Percentiles rank a stretch among this genome's conserved stretches.
phyloP scores from a whole-genome alignment of 306 rosid species.

The Gynostemma pentaphyllum region DNA sequence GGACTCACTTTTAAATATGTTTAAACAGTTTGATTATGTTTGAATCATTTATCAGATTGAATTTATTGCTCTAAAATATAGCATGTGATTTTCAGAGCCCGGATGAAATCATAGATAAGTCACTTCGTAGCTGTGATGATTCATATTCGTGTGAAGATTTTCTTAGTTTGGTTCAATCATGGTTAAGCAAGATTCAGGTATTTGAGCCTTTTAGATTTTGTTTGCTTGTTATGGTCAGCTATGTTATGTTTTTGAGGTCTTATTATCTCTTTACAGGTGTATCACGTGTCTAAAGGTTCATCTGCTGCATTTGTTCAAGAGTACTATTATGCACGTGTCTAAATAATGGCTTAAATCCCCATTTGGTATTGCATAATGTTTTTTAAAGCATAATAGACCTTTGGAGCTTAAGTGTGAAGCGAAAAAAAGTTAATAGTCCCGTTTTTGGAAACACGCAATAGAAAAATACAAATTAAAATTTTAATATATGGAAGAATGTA shows the following conservation, averaged over 20 bases:
- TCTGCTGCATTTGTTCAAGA: background rate
- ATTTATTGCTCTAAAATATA: background rate
- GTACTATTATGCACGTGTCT: background rate
- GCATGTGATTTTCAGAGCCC: conserved; percentile 52
- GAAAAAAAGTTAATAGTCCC: too few relatives aligned
- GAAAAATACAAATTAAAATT: too few relatives aligned
- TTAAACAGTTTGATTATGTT: background rate
- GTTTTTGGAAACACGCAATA: too few relatives aligned
- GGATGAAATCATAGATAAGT: conserved; percentile 73
- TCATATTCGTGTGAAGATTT: conserved; percentile 73
- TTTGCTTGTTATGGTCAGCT: background rate
- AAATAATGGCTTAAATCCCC: background rate
- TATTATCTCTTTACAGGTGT: background rate
- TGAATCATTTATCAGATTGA: background rate
- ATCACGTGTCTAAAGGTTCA: background rate
- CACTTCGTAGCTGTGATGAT: conserved; percentile 66
- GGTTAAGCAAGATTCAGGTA: conserved; percentile 91
- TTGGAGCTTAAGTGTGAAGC: too few relatives aligned
- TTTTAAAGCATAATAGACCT: too few relatives aligned
- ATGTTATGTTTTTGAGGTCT: background rate
- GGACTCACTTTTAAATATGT: background rate
- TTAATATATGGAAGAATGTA: too few relatives aligned
- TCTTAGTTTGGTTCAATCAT: conserved; percentile 63
- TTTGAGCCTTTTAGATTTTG: conserved; percentile 5
- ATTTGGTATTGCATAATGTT: background rate